Percentiles rank a stretch among this genome's conserved stretches.
Evolutionary conservation across 2,329 filamentous ascomycete species (phyloP).

Genomic region (Colletotrichum destructivum): DNA sequence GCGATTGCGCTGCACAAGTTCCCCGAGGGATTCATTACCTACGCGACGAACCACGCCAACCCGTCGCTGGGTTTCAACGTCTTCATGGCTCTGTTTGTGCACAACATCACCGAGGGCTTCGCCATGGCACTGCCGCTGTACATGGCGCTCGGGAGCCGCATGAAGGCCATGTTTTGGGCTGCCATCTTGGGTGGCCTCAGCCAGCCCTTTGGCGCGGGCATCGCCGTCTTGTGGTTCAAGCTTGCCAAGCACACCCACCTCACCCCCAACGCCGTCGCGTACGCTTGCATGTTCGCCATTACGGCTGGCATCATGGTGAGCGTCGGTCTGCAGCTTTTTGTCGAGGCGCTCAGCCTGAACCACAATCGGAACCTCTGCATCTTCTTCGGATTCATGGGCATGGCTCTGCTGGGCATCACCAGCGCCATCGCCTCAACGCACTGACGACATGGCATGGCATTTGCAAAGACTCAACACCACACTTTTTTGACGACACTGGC

Average conservation of each 20-base stretch:
- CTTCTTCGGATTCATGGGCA: constrained; percentile 85
- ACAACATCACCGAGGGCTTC: constrained; percentile 98
- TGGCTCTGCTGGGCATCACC: constrained; percentile 88
- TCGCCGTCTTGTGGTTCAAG: constrained; percentile 90
- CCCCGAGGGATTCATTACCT: constrained; percentile 90
- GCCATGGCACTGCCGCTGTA: constrained; percentile 94
- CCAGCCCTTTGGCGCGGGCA: constrained; percentile 87
- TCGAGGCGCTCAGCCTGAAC: constrained; percentile 86
- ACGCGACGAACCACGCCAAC: constrained; percentile 97
- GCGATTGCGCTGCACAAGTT: constrained; percentile 98
- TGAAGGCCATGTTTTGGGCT: constrained; percentile 87
- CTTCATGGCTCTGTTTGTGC: constrained; percentile 95
- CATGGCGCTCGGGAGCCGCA: constrained; percentile 86
- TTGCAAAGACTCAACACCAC: background rate
- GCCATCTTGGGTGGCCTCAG: constrained; percentile 87
- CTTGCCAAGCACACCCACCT: constrained; percentile 70
- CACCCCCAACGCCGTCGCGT: constrained; percentile 70
- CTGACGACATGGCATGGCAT: constrained; percentile 10
- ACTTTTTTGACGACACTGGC: background rate
- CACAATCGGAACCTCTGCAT: constrained; percentile 85
- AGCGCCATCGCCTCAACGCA: constrained; percentile 66
- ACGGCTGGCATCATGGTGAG: constrained; percentile 97
- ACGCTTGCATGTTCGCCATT: constrained; percentile 87
- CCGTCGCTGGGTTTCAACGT: constrained; percentile 90
- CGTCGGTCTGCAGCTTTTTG: constrained; percentile 90